phyloP scores from a whole-genome alignment of 2,329 filamentous ascomycete species.

The Helotiales sp. region DNA sequence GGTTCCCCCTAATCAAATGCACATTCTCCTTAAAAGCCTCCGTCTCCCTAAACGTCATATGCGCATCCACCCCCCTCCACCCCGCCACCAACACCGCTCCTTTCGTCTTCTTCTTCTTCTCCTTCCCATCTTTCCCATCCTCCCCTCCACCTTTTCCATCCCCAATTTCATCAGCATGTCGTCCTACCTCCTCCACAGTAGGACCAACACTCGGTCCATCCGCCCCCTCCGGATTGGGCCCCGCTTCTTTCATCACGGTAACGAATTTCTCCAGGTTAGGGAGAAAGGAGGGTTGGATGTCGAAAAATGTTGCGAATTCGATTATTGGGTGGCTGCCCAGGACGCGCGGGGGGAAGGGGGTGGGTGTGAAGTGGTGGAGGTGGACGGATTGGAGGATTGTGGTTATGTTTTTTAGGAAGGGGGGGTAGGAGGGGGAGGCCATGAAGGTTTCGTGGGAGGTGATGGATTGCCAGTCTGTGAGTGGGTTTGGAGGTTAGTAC shows the following conservation, averaged over 20 bases:
- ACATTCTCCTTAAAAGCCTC: slow-evolving; percentile 24
- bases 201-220: slow-evolving; percentile 17
- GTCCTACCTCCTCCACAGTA: slow-evolving; percentile 16
- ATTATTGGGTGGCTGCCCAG: slow-evolving; percentile 15
- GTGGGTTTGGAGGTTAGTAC: background rate
- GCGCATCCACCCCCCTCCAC: slow-evolving; percentile 28
- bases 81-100: slow-evolving; percentile 19
- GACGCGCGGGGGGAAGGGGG: slow-evolving; percentile 8
- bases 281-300: slow-evolving; percentile 1
- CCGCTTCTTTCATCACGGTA: slow-evolving; percentile 4
- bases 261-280: slow-evolving; percentile 15
- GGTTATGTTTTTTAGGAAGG: slow-evolving; percentile 34
- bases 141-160: background rate
- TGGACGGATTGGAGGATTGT: slow-evolving; percentile 13
- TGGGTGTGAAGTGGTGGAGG: slow-evolving; percentile 18
- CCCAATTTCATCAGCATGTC: slow-evolving; percentile 4
- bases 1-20: slow-evolving; percentile 16
- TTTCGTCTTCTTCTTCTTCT: slow-evolving; percentile 15
- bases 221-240: slow-evolving; percentile 4
- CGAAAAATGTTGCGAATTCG: slow-evolving; percentile 26
- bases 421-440: slow-evolving; percentile 36
- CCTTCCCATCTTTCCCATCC: background rate
- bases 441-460: slow-evolving; percentile 43
- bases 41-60: slow-evolving; percentile 27
- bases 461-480: slow-evolving; percentile 44